Evolutionary conservation across 139 green algal species (phyloP), one percentile per base, ranked within the genome.

Genomic region (Tetradesmus lagerheimii): DNA sequence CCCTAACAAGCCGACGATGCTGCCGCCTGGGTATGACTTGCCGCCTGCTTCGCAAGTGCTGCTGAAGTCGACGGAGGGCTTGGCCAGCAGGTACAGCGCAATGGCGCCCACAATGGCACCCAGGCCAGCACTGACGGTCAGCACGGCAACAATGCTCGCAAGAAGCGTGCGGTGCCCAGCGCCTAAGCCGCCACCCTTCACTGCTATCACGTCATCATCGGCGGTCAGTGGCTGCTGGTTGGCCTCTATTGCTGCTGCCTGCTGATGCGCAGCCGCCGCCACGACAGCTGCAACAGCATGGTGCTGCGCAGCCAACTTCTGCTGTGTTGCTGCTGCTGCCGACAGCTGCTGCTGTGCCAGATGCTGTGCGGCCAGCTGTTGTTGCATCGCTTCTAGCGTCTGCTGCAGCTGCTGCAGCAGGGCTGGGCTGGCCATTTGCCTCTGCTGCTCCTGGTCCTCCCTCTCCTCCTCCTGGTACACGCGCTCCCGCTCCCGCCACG

Each of bases 351-450:
- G 50, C 14, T 64, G 50, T 4, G 50, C 50, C 50, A 64, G 50
- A 14, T 64, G 50, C 50, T 64, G 50, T 14, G 50, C 41, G 41
- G 77, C 39, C 15, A 50, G 34, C 89, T 81, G 37, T 27, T 39
- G 20, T 37, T 57, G 15, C 71, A 86, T 83, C 25, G 20, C 11
- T 25, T 79, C 38, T 57, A 57, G 34, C 39, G 29, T 25, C 64
- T 64, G 15, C 23, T 74, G 4, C 66, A 43, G 23, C 87, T 90
- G 39, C 75, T 91, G 41, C 25, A 87, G 53, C 66, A 77, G 66
- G 2, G 89, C 66, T 23, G 89, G 76, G 4, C 84, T 78, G 8
- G 87, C 67, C 37, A 75, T 37, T 35, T 91, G 47, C 53, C 87
- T 67, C n/a, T 83, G 47, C 16, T 87, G 85, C 20, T 74, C 86